Base-by-base conservation (phyloP, 768 basidiomycete species). In the Suillus cothurnatus region DNA sequence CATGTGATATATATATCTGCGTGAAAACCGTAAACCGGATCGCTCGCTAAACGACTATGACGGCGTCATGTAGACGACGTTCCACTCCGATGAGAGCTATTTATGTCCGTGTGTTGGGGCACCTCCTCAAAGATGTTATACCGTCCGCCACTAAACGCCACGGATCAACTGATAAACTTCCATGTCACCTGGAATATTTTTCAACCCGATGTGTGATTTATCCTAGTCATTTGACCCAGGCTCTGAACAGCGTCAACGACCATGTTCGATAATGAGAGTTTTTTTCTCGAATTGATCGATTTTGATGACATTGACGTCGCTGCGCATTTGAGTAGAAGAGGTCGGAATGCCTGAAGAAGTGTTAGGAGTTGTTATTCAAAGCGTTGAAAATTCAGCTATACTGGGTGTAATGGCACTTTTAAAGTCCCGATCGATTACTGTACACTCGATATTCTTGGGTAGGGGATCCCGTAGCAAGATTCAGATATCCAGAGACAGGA, bases 231-330 rank as follows among this genome's bases (percentile, higher is more conserved):
- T 86, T 73, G 93, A 79, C 99, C 96, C 39, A 99, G 83, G 62
- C 88, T 94, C 68, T 90, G 87, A 58, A 99, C 95, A 43, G 97
- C 96, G 72, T 99, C 95, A 56, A 99, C 97, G 59, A 97, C 97
- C 96, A 99, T 99, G 68, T 92, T 88, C 14, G 96, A 93, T 83
- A 99, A 93, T 83, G 99, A 99, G 82, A 99, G 99, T 1, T 97
- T 97, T 73, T 97, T 99, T 80, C 98, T 94, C 17, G 94, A 95
- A 76, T 98, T 97, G 71, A 99, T 98, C 66, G 99, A 88, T 79
- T 99, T 99, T 67, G 97, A 99, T 19, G 97, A 99, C 97, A 99
- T 98, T n/a, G 97, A 97, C 4, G 97, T 99, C 32, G 95, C 91
- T 32, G 97, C 97, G 78, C 95, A 97, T 82, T 97, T 96, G 71